Conservation (phyloP, 805 yeast species). For the Ascoidea tarda region DNA sequence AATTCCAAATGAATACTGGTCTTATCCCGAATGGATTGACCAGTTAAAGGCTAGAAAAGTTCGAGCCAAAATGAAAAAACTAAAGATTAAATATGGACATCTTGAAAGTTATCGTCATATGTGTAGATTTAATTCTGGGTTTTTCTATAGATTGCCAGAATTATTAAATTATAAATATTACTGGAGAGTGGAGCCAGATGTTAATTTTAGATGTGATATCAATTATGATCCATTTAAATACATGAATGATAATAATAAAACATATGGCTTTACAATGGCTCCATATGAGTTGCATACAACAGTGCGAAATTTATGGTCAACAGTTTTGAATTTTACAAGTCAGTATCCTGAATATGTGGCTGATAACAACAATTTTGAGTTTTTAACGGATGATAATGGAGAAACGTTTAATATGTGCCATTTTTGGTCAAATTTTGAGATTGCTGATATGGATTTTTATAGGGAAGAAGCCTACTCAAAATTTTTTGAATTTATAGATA, state of each 20-base stretch:
- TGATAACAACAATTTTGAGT: constrained; percentile 30
- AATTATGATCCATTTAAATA: constrained; percentile 37
- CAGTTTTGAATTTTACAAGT: constrained; percentile 30
- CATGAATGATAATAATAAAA: constrained; percentile 26
- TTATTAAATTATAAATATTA: constrained; percentile 36
- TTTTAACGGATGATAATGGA: constrained; percentile 32
- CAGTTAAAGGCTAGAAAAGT: constrained; percentile 17
- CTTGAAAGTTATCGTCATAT: constrained; percentile 39
- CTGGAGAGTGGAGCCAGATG: constrained; percentile 50
- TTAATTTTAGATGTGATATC: constrained; percentile 41
- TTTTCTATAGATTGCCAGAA: constrained; percentile 32
- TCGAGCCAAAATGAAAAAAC: constrained; percentile 16
- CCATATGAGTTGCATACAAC: constrained; percentile 39
- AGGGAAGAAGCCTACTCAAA: constrained; percentile 29
- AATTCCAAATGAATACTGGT: constrained; percentile 33
- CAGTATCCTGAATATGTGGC: constrained; percentile 31
- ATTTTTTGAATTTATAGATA: constrained; percentile 31
- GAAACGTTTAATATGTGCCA: constrained; percentile 38
- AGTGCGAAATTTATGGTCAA: constrained; percentile 36
- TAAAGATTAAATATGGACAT: constrained; percentile 29
- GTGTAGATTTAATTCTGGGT: constrained; percentile 69
- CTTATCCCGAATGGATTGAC: constrained; percentile 29
- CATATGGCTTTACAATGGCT: constrained; percentile 36
- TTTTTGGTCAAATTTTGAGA: constrained; percentile 54
- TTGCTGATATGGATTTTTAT: constrained; percentile 36